Evolutionary conservation across 1,139 yeast genomes (phyloP).

Genomic region (Geotrichum candidum): DNA sequence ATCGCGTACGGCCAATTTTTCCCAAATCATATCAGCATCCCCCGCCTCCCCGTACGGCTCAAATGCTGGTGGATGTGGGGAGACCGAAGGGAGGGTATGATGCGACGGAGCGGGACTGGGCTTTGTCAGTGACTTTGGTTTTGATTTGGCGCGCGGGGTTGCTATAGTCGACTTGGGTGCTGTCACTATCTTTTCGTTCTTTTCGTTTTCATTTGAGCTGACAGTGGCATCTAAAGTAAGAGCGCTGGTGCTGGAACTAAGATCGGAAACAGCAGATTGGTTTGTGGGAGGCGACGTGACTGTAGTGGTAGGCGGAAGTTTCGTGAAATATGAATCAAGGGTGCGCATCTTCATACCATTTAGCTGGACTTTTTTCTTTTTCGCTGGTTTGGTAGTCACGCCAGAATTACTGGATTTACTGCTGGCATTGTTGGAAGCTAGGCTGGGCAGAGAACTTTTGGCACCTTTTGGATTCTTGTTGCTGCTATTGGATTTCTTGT

Average conservation of each 20-base stretch:
- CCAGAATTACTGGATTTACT: too few species aligned
- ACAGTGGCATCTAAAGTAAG: too few species aligned
- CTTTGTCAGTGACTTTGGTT: background rate
- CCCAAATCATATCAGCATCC: background rate
- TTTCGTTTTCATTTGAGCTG: background rate
- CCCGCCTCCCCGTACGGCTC: background rate
- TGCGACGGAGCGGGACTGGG: background rate
- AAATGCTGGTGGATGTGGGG: background rate
- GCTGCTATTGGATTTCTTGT: background rate
- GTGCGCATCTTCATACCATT: background rate
- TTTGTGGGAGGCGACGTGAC: background rate
- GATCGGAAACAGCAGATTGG: background rate
- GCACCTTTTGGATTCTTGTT: background rate
- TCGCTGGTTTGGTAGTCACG: background rate
- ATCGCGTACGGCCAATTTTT: background rate
- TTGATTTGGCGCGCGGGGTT: background rate
- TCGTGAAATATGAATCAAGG: background rate
- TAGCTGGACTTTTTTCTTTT: background rate
- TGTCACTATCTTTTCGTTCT: background rate
- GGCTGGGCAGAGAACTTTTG: background rate
- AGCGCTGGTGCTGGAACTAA: background rate
- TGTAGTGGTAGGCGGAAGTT: background rate
- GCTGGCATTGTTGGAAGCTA: background rate
- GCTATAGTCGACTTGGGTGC: background rate
- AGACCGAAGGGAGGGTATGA: background rate